Evolutionary conservation across 163 green algal genomes (phyloP), one percentile per base, ranked within the genome.

Genomic region (Scenedesmus sp.): DNA sequence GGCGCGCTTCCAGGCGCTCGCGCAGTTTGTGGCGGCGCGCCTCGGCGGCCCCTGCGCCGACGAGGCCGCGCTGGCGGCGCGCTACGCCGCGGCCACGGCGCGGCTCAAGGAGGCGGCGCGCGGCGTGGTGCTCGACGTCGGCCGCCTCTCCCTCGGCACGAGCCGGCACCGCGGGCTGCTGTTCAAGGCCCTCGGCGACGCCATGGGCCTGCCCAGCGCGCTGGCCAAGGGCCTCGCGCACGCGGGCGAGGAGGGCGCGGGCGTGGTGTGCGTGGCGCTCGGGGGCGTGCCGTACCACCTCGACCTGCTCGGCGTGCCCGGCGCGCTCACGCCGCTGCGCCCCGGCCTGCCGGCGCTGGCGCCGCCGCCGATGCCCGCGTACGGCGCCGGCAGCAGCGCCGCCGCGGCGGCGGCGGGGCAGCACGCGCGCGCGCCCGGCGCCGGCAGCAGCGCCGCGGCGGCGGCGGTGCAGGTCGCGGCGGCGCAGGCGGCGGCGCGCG

Each of bases 101-200:
- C 17, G 36, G 1, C 58, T 83, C 33, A 91, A 89, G 72, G 78
- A 36, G 3, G 3, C 13, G 15, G 44, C 7, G 42, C 77, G 75
- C 20, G 88, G 64, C 45, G 80, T 81, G 22, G 77, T 90, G 15
- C 42, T 91, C 2, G 72, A 45, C 2, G 69, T 93, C 2, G 88
- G 86, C 26, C 50, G 53, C 1, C 74, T 90, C 24, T 45, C 48
- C n/a, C 47, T 74, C 14, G 90, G 89, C 22, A 24, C 79, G 2
- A 34, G 70, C 10, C 72, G 90, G 20, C 92, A 97, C 81, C 75
- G 92, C 20, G 88, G 88, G 11, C 84, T 95, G 76, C 87, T 96
- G 45, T 97, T 93, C 86, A 97, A 97, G 78, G 62, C 84, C 18
- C 81, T 94, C 2, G 87, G 85, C 0, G 89, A 90, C 39, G 74